Evolutionary conservation across 306 rosid genomes (phyloP).

Genomic region (Prunus fruticosa): DNA sequence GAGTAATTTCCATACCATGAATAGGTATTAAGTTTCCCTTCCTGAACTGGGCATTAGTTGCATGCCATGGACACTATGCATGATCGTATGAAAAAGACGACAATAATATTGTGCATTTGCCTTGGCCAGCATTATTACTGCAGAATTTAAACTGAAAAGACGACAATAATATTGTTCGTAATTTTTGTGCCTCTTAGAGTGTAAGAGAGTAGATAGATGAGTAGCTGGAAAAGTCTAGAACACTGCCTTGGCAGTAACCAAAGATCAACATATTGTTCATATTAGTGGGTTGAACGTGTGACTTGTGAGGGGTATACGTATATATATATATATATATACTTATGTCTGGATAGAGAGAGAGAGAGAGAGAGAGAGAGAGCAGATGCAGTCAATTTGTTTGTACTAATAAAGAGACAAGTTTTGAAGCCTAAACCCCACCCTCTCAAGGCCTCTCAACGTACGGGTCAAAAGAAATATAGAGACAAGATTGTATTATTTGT

Average conservation of each 20-base stretch:
- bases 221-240: not conserved
- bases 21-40: too few species aligned
- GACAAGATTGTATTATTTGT: not conserved
- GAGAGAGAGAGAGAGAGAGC: not conserved
- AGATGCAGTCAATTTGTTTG: not conserved
- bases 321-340: too few species aligned
- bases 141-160: not conserved
- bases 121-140: too few species aligned
- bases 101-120: too few species aligned
- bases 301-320: not conserved
- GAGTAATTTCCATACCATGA: too few species aligned
- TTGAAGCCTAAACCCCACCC: not conserved
- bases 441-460: slow-evolving; percentile 5
- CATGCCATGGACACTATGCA: too few species aligned
- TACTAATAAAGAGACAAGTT: slow-evolving; percentile 1
- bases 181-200: not conserved
- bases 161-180: not conserved
- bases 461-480: not conserved
- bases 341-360: too few species aligned
- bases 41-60: too few species aligned
- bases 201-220: too few species aligned
- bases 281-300: not conserved
- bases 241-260: not conserved
- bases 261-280: not conserved
- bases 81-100: too few species aligned